phyloP scores from a whole-genome alignment of 2,329 filamentous ascomycete species.

The Falciphora oryzae region DNA sequence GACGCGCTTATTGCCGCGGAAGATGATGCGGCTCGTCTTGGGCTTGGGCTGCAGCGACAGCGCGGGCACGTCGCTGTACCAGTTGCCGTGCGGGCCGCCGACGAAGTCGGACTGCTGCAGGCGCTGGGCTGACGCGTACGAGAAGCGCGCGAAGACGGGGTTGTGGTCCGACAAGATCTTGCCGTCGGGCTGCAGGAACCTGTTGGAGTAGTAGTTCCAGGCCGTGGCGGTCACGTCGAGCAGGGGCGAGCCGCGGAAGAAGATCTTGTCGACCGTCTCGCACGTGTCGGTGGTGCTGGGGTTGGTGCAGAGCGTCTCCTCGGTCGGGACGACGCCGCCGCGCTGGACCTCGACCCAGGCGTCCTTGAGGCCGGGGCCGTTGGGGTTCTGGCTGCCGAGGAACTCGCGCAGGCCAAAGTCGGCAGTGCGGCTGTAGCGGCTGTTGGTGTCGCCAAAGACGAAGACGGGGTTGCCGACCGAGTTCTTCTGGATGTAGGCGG shows the following conservation, averaged over 20 bases:
- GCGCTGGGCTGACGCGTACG: constrained; percentile 31
- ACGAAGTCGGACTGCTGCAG: constrained; percentile 39
- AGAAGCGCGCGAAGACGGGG: constrained; percentile 52
- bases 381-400: constrained; percentile 34
- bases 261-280: constrained; percentile 63
- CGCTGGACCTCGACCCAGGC: constrained; percentile 52
- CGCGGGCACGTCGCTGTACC: constrained; percentile 49
- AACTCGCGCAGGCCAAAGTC: constrained; percentile 26
- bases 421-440: constrained; percentile 51
- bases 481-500: constrained; percentile 48
- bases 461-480: constrained; percentile 57
- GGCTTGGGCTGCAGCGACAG: constrained; percentile 29
- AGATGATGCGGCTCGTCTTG: constrained; percentile 32
- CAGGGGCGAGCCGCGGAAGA: constrained; percentile 48
- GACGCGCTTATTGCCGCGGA: constrained; percentile 42
- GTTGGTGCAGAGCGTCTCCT: constrained; percentile 48
- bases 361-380: constrained; percentile 41
- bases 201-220: constrained; percentile 49
- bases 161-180: constrained; percentile 59
- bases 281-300: constrained; percentile 48
- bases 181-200: constrained; percentile 53
- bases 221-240: constrained; percentile 39
- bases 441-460: constrained; percentile 61
- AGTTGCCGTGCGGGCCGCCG: constrained; percentile 44
- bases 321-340: constrained; percentile 38